Percentiles rank a stretch among this genome's conserved stretches.
phyloP scores from a whole-genome alignment of 169 alveolate species.

The Cryptosporidium parvum region DNA sequence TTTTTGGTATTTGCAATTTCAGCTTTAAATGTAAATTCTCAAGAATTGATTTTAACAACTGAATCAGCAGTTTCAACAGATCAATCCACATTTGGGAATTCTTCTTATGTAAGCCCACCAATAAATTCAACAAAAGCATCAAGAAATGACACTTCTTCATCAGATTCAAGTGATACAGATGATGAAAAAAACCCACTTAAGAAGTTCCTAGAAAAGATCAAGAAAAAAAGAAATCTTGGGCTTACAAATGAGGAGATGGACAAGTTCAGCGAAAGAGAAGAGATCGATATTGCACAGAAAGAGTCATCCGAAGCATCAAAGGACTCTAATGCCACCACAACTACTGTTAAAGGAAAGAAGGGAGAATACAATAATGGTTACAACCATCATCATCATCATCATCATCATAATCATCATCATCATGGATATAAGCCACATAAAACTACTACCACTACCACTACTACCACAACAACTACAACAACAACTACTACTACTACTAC shows the following conservation, averaged over 20 bases:
- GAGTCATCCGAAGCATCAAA: neutral
- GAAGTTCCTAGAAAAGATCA: neutral
- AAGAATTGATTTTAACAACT: neutral
- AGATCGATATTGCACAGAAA: neutral
- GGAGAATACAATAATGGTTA: conserved; percentile 1
- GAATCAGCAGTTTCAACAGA: neutral
- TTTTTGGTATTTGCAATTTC: neutral
- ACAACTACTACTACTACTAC: conserved; percentile 26
- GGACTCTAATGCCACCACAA: neutral
- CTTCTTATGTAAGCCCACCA: conserved; percentile 51
- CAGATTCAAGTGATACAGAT: conserved; percentile 39
- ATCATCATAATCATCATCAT: conserved; percentile 55
- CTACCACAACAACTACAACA: neutral
- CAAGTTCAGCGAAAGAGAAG: conserved; percentile 4
- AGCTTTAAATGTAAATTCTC: neutral
- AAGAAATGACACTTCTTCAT: conserved; percentile 9
- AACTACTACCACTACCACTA: conserved; percentile 25
- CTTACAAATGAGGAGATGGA: conserved; percentile 6
- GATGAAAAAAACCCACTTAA: conserved; percentile 9
- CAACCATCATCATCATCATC: conserved; percentile 34
- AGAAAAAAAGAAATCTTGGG: neutral
- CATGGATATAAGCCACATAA: conserved; percentile 15
- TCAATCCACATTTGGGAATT: neutral
- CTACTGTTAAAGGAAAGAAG: neutral
- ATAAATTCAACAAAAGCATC: neutral